A percentile compares a stretch with the other conserved stretches of the same genome.
phyloP scores from a whole-genome alignment of 139 green algal genomes.

The Micromonas pusilla region DNA sequence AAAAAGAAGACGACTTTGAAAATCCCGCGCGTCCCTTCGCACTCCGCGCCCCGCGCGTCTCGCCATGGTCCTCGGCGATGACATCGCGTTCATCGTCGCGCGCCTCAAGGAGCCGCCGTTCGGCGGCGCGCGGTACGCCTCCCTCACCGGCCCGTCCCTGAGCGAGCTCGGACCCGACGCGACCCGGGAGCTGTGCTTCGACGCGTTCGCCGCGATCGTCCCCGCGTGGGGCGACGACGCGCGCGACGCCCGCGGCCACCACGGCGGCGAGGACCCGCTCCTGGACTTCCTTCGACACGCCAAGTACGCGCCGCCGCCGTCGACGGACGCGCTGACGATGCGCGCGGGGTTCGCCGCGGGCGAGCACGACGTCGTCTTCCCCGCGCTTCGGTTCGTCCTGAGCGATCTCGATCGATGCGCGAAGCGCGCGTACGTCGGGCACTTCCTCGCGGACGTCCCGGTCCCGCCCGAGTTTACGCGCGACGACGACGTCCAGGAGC shows the following conservation, averaged over 20 bases:
- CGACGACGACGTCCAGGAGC: slow-evolving; percentile 1
- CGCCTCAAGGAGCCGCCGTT: background rate
- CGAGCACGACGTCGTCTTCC: background rate
- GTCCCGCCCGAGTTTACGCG: background rate
- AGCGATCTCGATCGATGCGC: background rate
- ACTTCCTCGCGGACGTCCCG: background rate
- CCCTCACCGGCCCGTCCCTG: background rate
- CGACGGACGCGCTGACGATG: background rate
- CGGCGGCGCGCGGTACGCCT: no score
- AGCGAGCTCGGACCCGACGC: background rate
- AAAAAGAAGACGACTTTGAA: background rate
- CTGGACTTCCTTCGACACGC: background rate
- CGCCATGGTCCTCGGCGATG: background rate
- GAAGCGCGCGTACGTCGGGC: slow-evolving; percentile 8
- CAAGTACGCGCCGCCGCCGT: background rate
- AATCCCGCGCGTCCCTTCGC: background rate
- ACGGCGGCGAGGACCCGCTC: background rate
- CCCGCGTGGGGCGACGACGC: background rate
- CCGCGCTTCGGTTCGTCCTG: background rate
- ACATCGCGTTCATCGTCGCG: background rate
- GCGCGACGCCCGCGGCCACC: no score
- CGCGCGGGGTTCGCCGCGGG: background rate
- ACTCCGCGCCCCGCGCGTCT: background rate
- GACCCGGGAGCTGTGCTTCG: background rate
- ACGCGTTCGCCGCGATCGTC: background rate